A percentile compares a stretch with the other conserved stretches of the same genome.
phyloP scores from a whole-genome alignment of 73 alveolate species.

The Urostyla sp. region DNA sequence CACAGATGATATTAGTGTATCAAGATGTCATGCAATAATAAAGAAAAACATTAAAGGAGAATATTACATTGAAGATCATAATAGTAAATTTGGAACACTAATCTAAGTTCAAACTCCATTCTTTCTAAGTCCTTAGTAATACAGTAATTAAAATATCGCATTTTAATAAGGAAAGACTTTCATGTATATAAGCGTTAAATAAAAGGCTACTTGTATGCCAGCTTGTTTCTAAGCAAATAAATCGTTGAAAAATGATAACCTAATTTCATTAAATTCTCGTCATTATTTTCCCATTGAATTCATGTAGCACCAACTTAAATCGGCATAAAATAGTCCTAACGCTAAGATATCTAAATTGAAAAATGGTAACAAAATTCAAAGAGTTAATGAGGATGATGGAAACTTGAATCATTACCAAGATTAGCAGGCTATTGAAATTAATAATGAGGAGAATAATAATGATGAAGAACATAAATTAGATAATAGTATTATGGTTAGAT shows the following conservation, averaged over 20 bases:
- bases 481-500: too few species aligned
- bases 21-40: slow-evolving; percentile 66
- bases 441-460: too few species aligned
- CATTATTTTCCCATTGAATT: slow-evolving; percentile 42
- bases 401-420: too few species aligned
- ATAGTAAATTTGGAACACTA: slow-evolving; percentile 66
- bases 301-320: too few species aligned
- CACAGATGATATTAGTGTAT: slow-evolving; percentile 69
- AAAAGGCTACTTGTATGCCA: slow-evolving; percentile 36
- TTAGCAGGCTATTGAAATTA: too few species aligned
- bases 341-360: too few species aligned
- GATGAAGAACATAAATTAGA: too few species aligned
- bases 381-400: too few species aligned
- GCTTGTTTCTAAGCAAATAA: slow-evolving; percentile 34
- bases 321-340: too few species aligned
- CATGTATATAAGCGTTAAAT: slow-evolving; percentile 5
- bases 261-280: slow-evolving; percentile 1
- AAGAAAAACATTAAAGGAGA: slow-evolving; percentile 49
- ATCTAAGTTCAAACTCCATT: slow-evolving; percentile 40
- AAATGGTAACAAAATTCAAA: too few species aligned
- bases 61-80: slow-evolving; percentile 53
- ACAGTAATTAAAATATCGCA: slow-evolving; percentile 24
- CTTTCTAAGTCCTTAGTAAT: not conserved
- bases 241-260: not conserved
- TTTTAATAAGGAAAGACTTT: slow-evolving; percentile 48